A percentile compares a stretch with the other conserved stretches of the same genome.
Evolutionary conservation across 2,329 filamentous ascomycete genomes (phyloP).

Genomic region (Exophiala phaeomuriformis): DNA sequence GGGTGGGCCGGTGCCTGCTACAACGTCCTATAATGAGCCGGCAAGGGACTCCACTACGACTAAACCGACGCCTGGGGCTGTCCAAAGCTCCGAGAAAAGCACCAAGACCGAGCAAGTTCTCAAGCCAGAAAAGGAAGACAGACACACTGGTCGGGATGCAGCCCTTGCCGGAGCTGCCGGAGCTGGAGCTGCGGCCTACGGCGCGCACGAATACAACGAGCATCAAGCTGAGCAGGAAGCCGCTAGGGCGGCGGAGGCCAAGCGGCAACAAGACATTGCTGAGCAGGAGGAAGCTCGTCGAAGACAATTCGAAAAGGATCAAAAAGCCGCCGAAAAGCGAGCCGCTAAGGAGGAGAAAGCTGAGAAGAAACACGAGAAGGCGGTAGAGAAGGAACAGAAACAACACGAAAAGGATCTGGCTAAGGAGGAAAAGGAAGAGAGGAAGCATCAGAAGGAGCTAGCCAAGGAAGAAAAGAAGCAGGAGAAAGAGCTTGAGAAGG

Average conservation of each 20-base stretch:
- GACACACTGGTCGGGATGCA: conserved; percentile 14
- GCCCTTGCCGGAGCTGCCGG: conserved; percentile 13
- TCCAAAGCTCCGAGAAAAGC: neutral
- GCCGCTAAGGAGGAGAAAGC: conserved; percentile 14
- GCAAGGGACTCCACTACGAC: neutral
- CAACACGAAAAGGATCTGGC: conserved; percentile 7
- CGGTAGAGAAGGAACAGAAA: conserved; percentile 14
- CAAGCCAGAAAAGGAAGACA: conserved; percentile 6
- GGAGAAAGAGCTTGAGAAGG: conserved; percentile 14
- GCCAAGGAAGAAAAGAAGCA: conserved; percentile 14
- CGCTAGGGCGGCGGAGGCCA: conserved; percentile 6
- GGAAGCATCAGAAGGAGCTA: conserved; percentile 13
- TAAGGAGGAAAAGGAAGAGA: conserved; percentile 20
- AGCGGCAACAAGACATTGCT: conserved; percentile 18
- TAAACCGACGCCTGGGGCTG: neutral
- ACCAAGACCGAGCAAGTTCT: neutral
- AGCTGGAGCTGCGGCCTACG: conserved; percentile 11
- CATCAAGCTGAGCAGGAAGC: conserved; percentile 9
- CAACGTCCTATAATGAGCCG: neutral
- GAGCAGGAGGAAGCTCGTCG: conserved; percentile 17
- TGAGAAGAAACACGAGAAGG: conserved; percentile 17
- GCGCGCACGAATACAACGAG: conserved; percentile 13
- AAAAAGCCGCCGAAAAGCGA: conserved; percentile 18
- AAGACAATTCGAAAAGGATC: conserved; percentile 19
- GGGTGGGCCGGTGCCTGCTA: neutral